Evolutionary conservation across 2,329 filamentous ascomycete species (phyloP).

Genomic region (Sarocladium kiliense): DNA sequence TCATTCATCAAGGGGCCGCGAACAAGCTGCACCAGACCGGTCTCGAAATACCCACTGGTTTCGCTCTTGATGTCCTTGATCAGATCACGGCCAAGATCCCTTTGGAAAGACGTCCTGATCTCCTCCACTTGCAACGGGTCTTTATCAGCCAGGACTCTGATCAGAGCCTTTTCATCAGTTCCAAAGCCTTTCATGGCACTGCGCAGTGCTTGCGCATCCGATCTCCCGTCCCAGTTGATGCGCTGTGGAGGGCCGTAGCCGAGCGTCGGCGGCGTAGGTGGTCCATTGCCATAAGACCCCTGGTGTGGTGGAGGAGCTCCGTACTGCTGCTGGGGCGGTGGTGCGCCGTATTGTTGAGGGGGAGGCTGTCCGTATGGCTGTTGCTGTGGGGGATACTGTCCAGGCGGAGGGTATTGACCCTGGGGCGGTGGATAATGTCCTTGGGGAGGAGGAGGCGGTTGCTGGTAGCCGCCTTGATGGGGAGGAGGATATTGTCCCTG

Average conservation of each 20-base stretch:
- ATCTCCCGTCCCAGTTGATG: slow-evolving; percentile 62
- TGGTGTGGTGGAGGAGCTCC: slow-evolving; percentile 31
- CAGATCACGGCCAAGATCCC: slow-evolving; percentile 61
- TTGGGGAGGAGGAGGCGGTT: slow-evolving; percentile 18
- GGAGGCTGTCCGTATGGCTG: slow-evolving; percentile 23
- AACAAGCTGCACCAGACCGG: slow-evolving; percentile 68
- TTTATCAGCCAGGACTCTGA: slow-evolving; percentile 63
- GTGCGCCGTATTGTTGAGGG: slow-evolving; percentile 30
- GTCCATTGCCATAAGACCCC: slow-evolving; percentile 18
- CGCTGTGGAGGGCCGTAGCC: slow-evolving; percentile 72
- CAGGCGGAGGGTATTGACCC: slow-evolving; percentile 14
- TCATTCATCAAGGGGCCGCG: slow-evolving; percentile 78
- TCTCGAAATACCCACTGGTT: slow-evolving; percentile 67
- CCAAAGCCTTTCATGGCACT: slow-evolving; percentile 92
- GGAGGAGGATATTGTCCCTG: slow-evolving; percentile 18
- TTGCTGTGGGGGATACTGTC: slow-evolving; percentile 24
- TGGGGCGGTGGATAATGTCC: slow-evolving; percentile 14
- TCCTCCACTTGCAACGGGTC: slow-evolving; percentile 73
- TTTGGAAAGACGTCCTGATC: slow-evolving; percentile 61
- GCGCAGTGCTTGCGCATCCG: slow-evolving; percentile 66
- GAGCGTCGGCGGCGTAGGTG: slow-evolving; percentile 60
- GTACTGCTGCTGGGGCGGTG: slow-evolving; percentile 26
- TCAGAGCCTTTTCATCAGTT: slow-evolving; percentile 76
- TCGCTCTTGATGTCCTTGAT: slow-evolving; percentile 73
- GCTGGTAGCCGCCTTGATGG: slow-evolving; percentile 25